Conservation (phyloP, 1,284 basidiomycete species). For the Violaceomyces palustris region DNA sequence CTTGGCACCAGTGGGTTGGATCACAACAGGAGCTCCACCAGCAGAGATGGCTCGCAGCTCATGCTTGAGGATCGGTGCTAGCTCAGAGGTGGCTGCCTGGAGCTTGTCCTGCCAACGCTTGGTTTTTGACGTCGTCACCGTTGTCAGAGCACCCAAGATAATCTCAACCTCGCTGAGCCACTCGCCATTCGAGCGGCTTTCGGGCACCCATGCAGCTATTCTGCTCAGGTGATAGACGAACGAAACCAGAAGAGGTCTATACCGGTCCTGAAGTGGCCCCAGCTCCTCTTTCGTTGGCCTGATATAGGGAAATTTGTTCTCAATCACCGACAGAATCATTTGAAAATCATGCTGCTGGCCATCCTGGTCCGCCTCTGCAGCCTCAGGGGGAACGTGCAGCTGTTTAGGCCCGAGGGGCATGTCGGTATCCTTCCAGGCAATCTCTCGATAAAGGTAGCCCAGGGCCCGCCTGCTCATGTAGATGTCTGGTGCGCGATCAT, state of each 20-base stretch:
- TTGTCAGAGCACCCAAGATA: constrained; percentile 15
- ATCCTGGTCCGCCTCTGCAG: constrained; percentile 1
- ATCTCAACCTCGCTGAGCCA: constrained; percentile 23
- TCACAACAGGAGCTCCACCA: background rate
- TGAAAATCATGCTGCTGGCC: constrained; percentile 8
- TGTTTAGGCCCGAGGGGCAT: constrained; percentile 7
- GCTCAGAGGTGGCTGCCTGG: constrained; percentile 11
- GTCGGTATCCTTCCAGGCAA: constrained; percentile 12
- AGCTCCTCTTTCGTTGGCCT: constrained; percentile 1
- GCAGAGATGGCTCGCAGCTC: constrained; percentile 11
- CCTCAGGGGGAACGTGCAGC: no score
- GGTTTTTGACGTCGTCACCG: constrained; percentile 13
- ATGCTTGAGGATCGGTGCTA: constrained; percentile 10
- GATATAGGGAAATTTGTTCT: background rate
- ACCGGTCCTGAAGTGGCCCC: constrained; percentile 7
- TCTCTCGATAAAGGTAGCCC: constrained; percentile 11
- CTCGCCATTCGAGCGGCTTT: constrained; percentile 11
- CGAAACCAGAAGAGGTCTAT: constrained; percentile 7
- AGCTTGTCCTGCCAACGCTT: constrained; percentile 12
- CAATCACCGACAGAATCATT: constrained; percentile 5
- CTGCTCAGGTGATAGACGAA: constrained; percentile 15
- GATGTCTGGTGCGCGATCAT: constrained; percentile 4
- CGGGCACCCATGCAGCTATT: constrained; percentile 19
- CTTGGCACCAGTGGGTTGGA: background rate
- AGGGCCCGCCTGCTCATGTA: constrained; percentile 10